Evolutionary conservation across 2,329 filamentous ascomycete species (phyloP).

Genomic region (Clonostachys rosea): DNA sequence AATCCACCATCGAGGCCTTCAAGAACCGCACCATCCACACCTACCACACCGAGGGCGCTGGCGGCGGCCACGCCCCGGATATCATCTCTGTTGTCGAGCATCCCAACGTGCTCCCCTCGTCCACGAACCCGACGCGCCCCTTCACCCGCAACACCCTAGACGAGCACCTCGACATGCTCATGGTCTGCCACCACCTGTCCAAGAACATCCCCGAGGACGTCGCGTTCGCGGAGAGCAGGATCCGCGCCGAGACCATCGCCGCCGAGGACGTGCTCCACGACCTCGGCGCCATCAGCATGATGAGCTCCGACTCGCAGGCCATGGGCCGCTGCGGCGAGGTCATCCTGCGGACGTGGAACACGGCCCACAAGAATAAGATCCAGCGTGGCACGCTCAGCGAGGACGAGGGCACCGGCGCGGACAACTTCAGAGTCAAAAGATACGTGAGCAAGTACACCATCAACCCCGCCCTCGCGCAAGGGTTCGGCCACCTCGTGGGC

Average conservation of each 20-base stretch:
- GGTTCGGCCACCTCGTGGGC: conserved; percentile 82
- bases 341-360: conserved; percentile 91
- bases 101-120: conserved; percentile 81
- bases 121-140: conserved; percentile 87
- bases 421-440: conserved; percentile 88
- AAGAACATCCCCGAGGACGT: conserved; percentile 94
- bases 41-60: conserved; percentile 94
- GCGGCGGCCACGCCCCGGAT: conserved; percentile 90
- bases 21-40: conserved; percentile 88
- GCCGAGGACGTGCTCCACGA: conserved; percentile 96
- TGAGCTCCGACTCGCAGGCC: conserved; percentile 91
- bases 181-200: conserved; percentile 94
- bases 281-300: conserved; percentile 93
- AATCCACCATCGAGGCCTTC: conserved; percentile 82
- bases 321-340: conserved; percentile 97
- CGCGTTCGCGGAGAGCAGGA: conserved; percentile 89
- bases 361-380: conserved; percentile 91
- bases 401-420: conserved; percentile 73
- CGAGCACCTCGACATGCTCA: conserved; percentile 96
- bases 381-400: conserved; percentile 74
- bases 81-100: conserved; percentile 93
- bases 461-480: conserved; percentile 88
- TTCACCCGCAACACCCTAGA: conserved; percentile 91
- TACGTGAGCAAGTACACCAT: conserved; percentile 96
- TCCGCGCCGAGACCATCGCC: conserved; percentile 92